Evolutionary conservation across 257 asterid species (phyloP), one percentile per base, ranked within the genome.

Genomic region (Nicotiana tomentosiformis): DNA sequence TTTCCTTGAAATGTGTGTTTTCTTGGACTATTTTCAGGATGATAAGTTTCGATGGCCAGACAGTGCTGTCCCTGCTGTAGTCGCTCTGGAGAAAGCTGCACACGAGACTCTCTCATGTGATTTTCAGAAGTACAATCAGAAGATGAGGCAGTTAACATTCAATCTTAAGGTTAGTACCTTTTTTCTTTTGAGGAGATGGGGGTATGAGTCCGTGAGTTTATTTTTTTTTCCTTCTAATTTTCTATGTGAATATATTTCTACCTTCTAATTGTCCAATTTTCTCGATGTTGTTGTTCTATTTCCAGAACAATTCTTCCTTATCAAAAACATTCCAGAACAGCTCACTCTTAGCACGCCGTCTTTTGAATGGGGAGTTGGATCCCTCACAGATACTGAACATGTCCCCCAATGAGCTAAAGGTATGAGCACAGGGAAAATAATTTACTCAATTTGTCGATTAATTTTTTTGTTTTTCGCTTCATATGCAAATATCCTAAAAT

Each of bases 361-460:
- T 94, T 87, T 89, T 95, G 69, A 93, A 85, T 32, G 89, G 87
- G 84, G 99, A 95, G 92, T 85, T 95, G 94, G 92, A 89, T 83
- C 93, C 97, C 84, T 91, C 88, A 35, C 92, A 88, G 84, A 86
- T 95, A 84, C 83, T 92, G 69, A 90, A 82, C 82, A 93, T 95
- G 97, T 84, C 92, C 35, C 94, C 96, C n/a, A 86, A 81, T 67
- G 96, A 94, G 84, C 88, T 95, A 57, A 95, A 94, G 97, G 99
- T 95, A 81, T 68, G 64, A 56, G 74, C 32, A 61, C 78, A 51
- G 37, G 60, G 62, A 49, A 67, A 76, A 76, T 29, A 51, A 17
- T 80, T 26, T 53, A 57, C 57, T 82, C n/a, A 68, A 43, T 69
- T 56, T 46, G 64, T 55, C 17, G 39, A 80, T 78, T 64, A 23